These are phyloP conservation scores for Mallotus repandus DNA, from an alignment of 441 rosid species.

Conservation along the genomic window DNA sequence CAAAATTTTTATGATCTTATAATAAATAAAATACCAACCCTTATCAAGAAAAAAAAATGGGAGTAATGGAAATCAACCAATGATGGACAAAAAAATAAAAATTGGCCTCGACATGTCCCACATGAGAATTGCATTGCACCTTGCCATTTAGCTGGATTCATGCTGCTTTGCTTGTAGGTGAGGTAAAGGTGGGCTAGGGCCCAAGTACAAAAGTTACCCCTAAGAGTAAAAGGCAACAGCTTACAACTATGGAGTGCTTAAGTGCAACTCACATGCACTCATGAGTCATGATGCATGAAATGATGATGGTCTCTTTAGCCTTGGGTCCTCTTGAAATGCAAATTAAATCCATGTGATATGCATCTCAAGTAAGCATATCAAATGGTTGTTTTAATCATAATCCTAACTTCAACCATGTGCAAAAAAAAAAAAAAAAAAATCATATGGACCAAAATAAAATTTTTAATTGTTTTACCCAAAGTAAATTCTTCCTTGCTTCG, in stretches of 20 bases:
- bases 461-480: no score
- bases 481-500: not conserved
- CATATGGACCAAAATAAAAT: no score
- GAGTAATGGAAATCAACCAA: not conserved
- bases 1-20: not conserved
- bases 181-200: not conserved
- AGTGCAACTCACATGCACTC: constrained; percentile 17
- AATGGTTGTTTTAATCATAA: not conserved
- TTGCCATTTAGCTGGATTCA: not conserved
- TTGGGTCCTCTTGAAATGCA: not conserved
- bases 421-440: no score
- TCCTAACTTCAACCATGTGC: not conserved
- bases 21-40: not conserved
- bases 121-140: not conserved
- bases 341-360: constrained; percentile 7
- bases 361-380: not conserved
- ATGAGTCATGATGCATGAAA: constrained; percentile 14
- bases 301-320: not conserved
- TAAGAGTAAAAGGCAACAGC: no score
- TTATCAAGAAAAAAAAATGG: not conserved
- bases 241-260: not conserved
- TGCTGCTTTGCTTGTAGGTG: not conserved
- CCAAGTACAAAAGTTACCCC: not conserved
- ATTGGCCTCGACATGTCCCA: not conserved
- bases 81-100: not conserved